These are phyloP conservation scores for Lonicera japonica DNA, from an alignment of 129 eudicot species.

Conservation along the genomic window DNA sequence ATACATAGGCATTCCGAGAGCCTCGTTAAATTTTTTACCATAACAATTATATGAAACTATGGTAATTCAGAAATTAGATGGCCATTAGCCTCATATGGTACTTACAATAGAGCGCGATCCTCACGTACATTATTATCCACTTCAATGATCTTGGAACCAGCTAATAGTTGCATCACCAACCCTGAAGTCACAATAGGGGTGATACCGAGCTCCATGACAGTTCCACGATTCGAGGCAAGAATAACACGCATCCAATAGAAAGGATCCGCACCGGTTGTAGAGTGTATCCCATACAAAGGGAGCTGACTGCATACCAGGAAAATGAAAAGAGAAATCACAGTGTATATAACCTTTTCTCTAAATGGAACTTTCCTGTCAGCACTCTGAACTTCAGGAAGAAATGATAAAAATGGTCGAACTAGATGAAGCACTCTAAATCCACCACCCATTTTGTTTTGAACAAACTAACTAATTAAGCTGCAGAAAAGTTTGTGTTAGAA, in stretches of 20 bases:
- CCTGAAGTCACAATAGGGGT: conserved; percentile 98
- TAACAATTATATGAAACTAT: too few species aligned
- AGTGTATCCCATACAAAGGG: conserved; percentile 91
- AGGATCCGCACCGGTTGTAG: conserved; percentile 93
- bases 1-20: too few species aligned
- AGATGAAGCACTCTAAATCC: conserved; percentile 92
- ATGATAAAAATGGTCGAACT: conserved; percentile 84
- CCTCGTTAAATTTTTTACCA: too few species aligned
- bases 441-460: conserved; percentile 62
- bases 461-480: too few species aligned
- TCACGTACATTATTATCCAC: conserved; percentile 97
- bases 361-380: conserved; percentile 94
- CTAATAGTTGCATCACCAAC: conserved; percentile 88
- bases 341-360: conserved; percentile 94
- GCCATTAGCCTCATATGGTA: background rate
- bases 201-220: conserved; percentile 96
- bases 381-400: conserved; percentile 87
- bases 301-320: conserved; percentile 97
- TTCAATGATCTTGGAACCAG: conserved; percentile 95
- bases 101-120: conserved; percentile 95
- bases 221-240: conserved; percentile 92
- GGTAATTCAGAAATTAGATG: too few species aligned
- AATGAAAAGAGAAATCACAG: conserved; percentile 81
- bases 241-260: conserved; percentile 99
- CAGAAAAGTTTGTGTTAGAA: too few species aligned